These are phyloP conservation scores for Flaveria linearis DNA, from an alignment of 129 eudicot genomes.

Conservation along the genomic window DNA sequence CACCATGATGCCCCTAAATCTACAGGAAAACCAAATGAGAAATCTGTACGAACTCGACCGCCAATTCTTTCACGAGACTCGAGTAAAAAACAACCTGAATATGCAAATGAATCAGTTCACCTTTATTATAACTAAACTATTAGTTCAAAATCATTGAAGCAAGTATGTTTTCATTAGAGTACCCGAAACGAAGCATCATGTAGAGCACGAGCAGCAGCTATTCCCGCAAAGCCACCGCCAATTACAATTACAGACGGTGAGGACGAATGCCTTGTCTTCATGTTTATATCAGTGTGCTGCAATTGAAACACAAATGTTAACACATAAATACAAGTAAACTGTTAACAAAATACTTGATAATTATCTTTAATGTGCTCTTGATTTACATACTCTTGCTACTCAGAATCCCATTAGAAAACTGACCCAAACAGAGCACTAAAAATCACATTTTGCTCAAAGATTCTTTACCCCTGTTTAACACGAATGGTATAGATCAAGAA, in stretches of 20 bases:
- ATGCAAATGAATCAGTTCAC: background rate
- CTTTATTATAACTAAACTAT: background rate
- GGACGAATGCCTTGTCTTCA: slow-evolving; percentile 38
- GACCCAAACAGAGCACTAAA: no score
- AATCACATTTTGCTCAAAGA: no score
- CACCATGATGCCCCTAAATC: slow-evolving; percentile 99
- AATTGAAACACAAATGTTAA: background rate
- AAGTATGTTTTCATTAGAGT: background rate
- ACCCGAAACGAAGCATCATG: slow-evolving; percentile 95
- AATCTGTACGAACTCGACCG: slow-evolving; percentile 89
- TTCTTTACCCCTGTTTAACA: background rate
- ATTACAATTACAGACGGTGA: slow-evolving; percentile 90
- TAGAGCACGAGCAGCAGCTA: slow-evolving; percentile 89
- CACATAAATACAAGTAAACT: background rate
- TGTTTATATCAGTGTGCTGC: slow-evolving; percentile 48
- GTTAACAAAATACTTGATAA: background rate
- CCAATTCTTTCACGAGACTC: slow-evolving; percentile 99
- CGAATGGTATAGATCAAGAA: no score
- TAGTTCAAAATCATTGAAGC: background rate
- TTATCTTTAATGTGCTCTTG: no score
- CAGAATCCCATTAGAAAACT: no score
- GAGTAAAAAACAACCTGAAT: slow-evolving; percentile 68
- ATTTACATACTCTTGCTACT: no score
- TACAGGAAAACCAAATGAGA: slow-evolving; percentile 92
- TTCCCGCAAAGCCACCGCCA: slow-evolving; percentile 88